phyloP scores from a whole-genome alignment of 139 green algal species.

The Haematococcus lacustris region DNA sequence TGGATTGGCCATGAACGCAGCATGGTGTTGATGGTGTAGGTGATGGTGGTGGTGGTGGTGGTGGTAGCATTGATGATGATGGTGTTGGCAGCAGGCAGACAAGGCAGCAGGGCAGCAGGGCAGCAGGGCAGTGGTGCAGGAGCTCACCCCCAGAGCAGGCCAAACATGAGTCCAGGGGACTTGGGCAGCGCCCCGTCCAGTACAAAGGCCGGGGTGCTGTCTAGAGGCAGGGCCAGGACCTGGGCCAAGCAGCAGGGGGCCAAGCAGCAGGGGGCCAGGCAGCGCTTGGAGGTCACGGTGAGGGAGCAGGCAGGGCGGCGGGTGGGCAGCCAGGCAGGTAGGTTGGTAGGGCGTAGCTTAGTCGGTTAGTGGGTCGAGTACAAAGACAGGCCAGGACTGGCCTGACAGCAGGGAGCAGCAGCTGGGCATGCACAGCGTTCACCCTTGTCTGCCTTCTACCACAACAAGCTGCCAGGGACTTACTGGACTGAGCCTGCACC shows the following conservation, averaged over 20 bases:
- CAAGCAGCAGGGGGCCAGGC: no score
- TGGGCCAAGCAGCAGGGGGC: not conserved
- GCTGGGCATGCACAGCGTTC: not conserved
- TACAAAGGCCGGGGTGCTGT: constrained; percentile 43
- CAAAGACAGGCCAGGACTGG: not conserved
- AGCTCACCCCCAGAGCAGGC: constrained; percentile 50
- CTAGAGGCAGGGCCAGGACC: constrained; percentile 59
- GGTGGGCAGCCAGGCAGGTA: not conserved
- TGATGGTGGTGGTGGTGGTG: no score
- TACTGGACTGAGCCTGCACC: no score
- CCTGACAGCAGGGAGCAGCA: not conserved
- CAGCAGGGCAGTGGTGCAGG: no score
- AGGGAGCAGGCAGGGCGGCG: no score
- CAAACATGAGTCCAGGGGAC: constrained; percentile 65
- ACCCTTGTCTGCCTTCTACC: not conserved
- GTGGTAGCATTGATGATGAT: no score
- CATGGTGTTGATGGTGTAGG: no score
- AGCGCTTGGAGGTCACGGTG: no score
- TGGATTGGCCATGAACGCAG: no score
- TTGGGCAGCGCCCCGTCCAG: constrained; percentile 51
- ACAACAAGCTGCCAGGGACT: not conserved
- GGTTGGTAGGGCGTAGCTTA: not conserved
- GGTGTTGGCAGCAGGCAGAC: no score
- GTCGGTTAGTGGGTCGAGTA: not conserved
- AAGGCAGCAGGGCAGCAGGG: no score